Base-by-base conservation (phyloP, 2,329 filamentous ascomycete genomes). In the Rosellinia necatrix region DNA sequence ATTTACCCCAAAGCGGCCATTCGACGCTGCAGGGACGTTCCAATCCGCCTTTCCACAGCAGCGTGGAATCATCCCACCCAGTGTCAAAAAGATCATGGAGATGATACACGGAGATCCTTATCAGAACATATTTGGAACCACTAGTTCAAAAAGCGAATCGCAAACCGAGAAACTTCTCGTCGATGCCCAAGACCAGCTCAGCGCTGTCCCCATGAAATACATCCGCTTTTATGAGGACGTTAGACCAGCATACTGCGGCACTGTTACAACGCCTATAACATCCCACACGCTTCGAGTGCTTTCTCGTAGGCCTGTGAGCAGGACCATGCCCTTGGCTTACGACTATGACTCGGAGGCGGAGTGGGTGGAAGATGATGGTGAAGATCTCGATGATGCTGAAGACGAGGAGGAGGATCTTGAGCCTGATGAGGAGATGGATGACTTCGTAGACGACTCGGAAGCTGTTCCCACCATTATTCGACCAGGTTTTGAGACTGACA, bases 281-380 rank as follows among this genome's bases (percentile, higher is more conserved):
- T 72, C 74, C 38, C 78, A 78, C 1, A 80, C 81, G 25, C 77
- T 86, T 59, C 68, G 68, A 3, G 76, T 72, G 42, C 70, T 86
- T 6, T 81, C 83, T 56, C 70, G 83, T 66, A 75, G 84, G 70
- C 77, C 90, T 58, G 64, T 78, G 66, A 70, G 76, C 63, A 71
- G 80, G 58, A 74, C 77, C n/a, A 74, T 91, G 10, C 82, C 86
- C 4, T 80, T 89, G 3, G 80, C 91, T 64, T 96, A 96, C 69
- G 90, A 92, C 61, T 92, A 93, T 68, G 90, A 94, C 67, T 93
- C 90, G 3, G 90, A 96, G 70, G 89, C 84, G 5, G 91, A 94
- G 70, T 96, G 90, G 90, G 81, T 86, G 43, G 88, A 92, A 68
- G 90, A 91, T 55, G 63, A 87, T 17, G 81, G 82, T 21, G 81